Base-by-base conservation (phyloP, 2,329 filamentous ascomycete genomes). In the Dothiorella sarmentorum region DNA sequence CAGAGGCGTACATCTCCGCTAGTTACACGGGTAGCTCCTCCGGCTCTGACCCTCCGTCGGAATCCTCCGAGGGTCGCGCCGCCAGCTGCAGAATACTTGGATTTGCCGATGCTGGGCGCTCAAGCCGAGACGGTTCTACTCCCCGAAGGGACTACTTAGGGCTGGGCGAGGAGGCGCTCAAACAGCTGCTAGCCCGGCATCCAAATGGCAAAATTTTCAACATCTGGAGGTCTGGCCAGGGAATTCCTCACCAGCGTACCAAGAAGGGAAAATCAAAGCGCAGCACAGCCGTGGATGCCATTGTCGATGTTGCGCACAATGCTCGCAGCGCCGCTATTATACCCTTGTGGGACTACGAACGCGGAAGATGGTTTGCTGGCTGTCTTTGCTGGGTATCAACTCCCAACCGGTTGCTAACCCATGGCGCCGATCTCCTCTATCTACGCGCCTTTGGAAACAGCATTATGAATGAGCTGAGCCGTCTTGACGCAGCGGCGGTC, bases 321-420 rank as follows among this genome's bases (percentile, higher is more conserved):
- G 73, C 73, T 4, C 67, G 69, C 20, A 73, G 71, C 57, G 60
- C 75, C 2, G 67, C 73, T 0, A 63, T 75, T 9, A 72, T 73
- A 57, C 73, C 73, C 0, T 44, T 76, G 15, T 75, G 72, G 70
- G 72, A 76, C 56, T 65, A 66, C 2, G 70, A 72, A 42, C 69
- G 70, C 9, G 69, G 73, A 22, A 64, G 71, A 26, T 75, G 71
- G 68, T 73, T 69, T 60, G 70, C 71, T 3, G 71, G 70, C 27
- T 66, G 67, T 18, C 64, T 74, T 17, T 69, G 72, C 7, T 74
- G 71, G 26, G 68, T 71, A 3, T 73, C 70, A 69, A 71, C 65
- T 35, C 69, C 67, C 7, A 66, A 70, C 55, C 68, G 71, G 0
- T 68, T 69, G 64, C 68, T 70, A 6, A 67, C 73, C 5, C 45